Evolutionary conservation across 257 asterid genomes (phyloP).

Genomic region (Scutellaria galericulata): DNA sequence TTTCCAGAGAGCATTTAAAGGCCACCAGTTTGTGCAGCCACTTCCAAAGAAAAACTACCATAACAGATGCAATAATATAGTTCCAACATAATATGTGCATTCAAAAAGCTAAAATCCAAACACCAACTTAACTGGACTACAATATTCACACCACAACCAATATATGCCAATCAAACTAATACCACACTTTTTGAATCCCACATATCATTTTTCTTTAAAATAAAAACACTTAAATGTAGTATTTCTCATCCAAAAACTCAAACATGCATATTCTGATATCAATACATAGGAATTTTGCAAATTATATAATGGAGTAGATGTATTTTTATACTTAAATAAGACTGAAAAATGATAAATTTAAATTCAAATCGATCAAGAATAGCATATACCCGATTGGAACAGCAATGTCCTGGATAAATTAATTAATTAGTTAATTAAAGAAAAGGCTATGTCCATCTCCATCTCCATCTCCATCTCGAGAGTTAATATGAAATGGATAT

Average conservation of each 20-base stretch:
- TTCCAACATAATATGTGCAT: conserved; percentile 10
- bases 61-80: conserved; percentile 23
- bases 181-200: too few relatives aligned
- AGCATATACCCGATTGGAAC: not conserved
- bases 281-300: too few relatives aligned
- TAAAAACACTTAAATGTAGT: too few relatives aligned
- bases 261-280: too few relatives aligned
- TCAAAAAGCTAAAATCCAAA: conserved; percentile 42
- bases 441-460: conserved; percentile 46
- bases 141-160: too few relatives aligned
- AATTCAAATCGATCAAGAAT: too few relatives aligned
- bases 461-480: conserved; percentile 50
- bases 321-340: too few relatives aligned
- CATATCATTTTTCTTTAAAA: too few relatives aligned
- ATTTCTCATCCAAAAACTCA: too few relatives aligned
- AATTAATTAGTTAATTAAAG: conserved; percentile 31
- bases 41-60: conserved; percentile 33
- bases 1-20: conserved; percentile 27
- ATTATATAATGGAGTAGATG: too few relatives aligned
- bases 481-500: conserved; percentile 39
- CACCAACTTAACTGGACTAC: conserved; percentile 7
- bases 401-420: not conserved
- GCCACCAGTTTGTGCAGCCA: conserved; percentile 42
- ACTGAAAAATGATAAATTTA: too few relatives aligned
- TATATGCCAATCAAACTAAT: too few relatives aligned